Percentiles rank a stretch among this genome's conserved stretches.
These are phyloP conservation scores for Nitzschia sp. DNA, from an alignment of 108 stramenopile genomes.

Conservation along the genomic window DNA sequence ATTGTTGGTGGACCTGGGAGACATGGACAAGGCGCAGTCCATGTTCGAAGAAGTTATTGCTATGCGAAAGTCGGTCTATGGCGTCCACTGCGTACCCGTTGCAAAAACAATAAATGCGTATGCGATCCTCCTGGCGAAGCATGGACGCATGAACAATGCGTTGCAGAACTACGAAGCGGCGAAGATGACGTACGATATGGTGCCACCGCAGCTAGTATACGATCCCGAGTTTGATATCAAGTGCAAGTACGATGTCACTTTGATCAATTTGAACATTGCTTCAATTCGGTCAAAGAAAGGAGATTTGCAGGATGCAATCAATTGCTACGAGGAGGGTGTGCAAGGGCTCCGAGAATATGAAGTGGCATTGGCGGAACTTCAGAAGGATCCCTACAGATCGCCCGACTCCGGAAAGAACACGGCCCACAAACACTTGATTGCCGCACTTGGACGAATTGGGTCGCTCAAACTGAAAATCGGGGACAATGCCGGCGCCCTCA, in stretches of 20 bases:
- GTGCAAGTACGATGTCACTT: slow-evolving; percentile 83
- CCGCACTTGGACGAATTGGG: slow-evolving; percentile 83
- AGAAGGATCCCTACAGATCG: slow-evolving; percentile 33
- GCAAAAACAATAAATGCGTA: slow-evolving; percentile 89
- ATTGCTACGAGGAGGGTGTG: slow-evolving; percentile 83
- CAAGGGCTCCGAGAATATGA: slow-evolving; percentile 73
- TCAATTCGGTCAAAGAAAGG: slow-evolving; percentile 87
- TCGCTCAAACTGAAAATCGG: slow-evolving; percentile 81
- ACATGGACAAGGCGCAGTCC: slow-evolving; percentile 74
- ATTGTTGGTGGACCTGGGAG: slow-evolving; percentile 79
- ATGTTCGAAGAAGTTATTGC: slow-evolving; percentile 86
- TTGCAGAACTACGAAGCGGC: slow-evolving; percentile 77
- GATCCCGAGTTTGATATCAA: slow-evolving; percentile 80
- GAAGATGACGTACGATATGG: slow-evolving; percentile 53
- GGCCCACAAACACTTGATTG: slow-evolving; percentile 84
- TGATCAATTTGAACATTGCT: slow-evolving; percentile 88
- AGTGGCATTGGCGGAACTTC: slow-evolving; percentile 58
- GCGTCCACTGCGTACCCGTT: slow-evolving; percentile 67
- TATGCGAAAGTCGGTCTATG: slow-evolving; percentile 74
- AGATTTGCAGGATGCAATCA: slow-evolving; percentile 68
- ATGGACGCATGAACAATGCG: slow-evolving; percentile 83
- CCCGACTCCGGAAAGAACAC: slow-evolving; percentile 60
- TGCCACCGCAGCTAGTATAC: slow-evolving; percentile 54
- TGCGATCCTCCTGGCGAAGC: slow-evolving; percentile 86
- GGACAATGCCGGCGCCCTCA: slow-evolving; percentile 76